Percentiles rank a stretch among this genome's conserved stretches.
These are phyloP conservation scores for Ogataea trehalophila DNA, from an alignment of 805 yeast genomes.

Conservation along the genomic window DNA sequence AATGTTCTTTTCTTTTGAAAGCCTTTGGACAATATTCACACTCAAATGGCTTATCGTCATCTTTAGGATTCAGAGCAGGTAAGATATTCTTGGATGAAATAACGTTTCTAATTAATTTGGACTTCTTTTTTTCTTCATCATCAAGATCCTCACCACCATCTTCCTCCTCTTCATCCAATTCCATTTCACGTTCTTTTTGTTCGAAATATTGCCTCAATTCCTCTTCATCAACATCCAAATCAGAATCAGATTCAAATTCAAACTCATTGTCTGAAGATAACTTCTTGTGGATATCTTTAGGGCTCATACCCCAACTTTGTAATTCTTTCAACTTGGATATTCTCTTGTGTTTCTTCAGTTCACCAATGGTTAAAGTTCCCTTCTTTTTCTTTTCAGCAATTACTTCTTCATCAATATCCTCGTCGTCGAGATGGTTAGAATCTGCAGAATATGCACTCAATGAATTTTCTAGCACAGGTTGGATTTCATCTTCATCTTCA, in stretches of 20 bases:
- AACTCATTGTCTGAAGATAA: neutral
- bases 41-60: conserved; percentile 16
- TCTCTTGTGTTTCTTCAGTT: no score
- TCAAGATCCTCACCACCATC: conserved; percentile 1
- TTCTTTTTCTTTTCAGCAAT: neutral
- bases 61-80: conserved; percentile 16
- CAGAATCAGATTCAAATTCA: neutral
- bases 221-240: neutral
- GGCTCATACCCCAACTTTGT: no score
- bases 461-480: neutral
- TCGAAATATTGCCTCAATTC: neutral
- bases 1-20: conserved; percentile 25
- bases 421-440: neutral
- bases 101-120: conserved; percentile 15
- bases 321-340: no score
- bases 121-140: conserved; percentile 5
- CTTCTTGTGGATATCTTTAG: neutral
- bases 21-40: conserved; percentile 24
- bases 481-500: conserved; percentile 1
- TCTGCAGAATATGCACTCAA: conserved; percentile 4
- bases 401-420: conserved; percentile 2
- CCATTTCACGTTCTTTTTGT: neutral
- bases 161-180: neutral
- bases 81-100: conserved; percentile 20
- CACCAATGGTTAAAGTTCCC: no score